Evolutionary conservation across 768 basidiomycete genomes (phyloP).

Genomic region (Termitomyces sp.): DNA sequence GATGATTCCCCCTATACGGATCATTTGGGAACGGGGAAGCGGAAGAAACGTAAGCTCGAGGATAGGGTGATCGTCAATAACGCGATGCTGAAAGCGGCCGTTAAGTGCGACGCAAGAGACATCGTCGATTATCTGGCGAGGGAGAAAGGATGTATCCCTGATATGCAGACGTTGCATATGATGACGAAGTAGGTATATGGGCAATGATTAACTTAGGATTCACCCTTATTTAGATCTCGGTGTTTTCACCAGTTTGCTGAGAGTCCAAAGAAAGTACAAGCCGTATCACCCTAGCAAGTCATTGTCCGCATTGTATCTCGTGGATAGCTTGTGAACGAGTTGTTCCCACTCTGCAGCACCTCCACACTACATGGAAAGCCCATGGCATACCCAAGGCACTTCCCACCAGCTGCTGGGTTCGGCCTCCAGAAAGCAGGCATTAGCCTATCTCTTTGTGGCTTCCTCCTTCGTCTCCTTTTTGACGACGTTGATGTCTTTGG

Average conservation of each 20-base stretch:
- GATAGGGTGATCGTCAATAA: conserved; percentile 56
- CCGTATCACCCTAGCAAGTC: neutral
- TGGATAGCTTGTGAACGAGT: conserved; percentile 13
- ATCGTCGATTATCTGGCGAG: conserved; percentile 68
- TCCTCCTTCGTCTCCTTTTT: conserved; percentile 18
- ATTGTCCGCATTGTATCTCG: conserved; percentile 21
- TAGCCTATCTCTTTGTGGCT: conserved; percentile 25
- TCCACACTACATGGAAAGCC: conserved; percentile 35
- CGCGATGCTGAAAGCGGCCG: conserved; percentile 65
- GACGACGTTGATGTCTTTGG: conserved; percentile 1
- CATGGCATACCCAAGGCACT: conserved; percentile 42
- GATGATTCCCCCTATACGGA: conserved; percentile 23
- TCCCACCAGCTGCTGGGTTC: conserved; percentile 32
- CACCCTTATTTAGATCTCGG: neutral
- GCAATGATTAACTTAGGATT: neutral
- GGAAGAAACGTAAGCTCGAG: conserved; percentile 53
- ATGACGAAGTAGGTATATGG: conserved; percentile 13
- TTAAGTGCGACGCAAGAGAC: conserved; percentile 61
- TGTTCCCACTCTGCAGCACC: conserved; percentile 15
- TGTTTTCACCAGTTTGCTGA: neutral
- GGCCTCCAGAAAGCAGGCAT: conserved; percentile 42
- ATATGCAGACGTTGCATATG: conserved; percentile 58
- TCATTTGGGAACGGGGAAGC: conserved; percentile 19
- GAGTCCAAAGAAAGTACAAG: neutral
- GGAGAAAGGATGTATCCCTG: conserved; percentile 73